phyloP scores from a whole-genome alignment of 768 basidiomycete species.

The Trametopsis cervina region DNA sequence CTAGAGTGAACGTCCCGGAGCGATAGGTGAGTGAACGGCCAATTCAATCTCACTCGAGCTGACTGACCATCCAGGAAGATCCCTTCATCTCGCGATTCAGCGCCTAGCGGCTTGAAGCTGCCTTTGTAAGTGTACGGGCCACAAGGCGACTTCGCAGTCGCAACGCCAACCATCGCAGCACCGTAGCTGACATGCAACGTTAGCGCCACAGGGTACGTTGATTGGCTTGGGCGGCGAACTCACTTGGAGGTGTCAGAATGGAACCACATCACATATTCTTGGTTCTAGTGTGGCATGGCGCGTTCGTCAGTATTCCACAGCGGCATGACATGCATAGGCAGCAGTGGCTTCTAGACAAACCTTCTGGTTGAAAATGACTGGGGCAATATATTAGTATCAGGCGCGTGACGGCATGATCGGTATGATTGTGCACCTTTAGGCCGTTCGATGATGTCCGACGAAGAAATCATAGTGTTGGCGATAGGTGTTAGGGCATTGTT shows the following conservation, averaged over 20 bases:
- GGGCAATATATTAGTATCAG: background rate
- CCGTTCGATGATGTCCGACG: conserved; percentile 51
- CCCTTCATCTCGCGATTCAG: conserved; percentile 54
- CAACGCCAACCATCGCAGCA: conserved; percentile 57
- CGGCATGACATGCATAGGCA: background rate
- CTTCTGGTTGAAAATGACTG: conserved; percentile 48
- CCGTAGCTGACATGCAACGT: conserved; percentile 39
- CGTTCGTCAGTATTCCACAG: background rate
- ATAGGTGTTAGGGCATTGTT: conserved; percentile 52
- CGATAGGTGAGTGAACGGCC: background rate
- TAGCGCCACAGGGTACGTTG: background rate
- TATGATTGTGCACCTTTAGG: conserved; percentile 41
- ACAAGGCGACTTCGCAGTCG: conserved; percentile 50
- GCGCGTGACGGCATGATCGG: background rate
- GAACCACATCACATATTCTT: conserved; percentile 68
- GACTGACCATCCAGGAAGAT: conserved; percentile 46
- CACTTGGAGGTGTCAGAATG: conserved; percentile 58
- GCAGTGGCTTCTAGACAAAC: conserved; percentile 19
- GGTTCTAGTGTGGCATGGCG: conserved; percentile 33
- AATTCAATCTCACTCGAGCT: too few species aligned
- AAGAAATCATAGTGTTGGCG: conserved; percentile 48
- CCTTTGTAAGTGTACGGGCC: conserved; percentile 52
- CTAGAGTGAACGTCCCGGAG: background rate
- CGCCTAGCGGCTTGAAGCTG: conserved; percentile 50
- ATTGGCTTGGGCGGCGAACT: conserved; percentile 9